phyloP scores from a whole-genome alignment of 495 filamentous ascomycete species.

The Sabuloglossum arenarium region DNA sequence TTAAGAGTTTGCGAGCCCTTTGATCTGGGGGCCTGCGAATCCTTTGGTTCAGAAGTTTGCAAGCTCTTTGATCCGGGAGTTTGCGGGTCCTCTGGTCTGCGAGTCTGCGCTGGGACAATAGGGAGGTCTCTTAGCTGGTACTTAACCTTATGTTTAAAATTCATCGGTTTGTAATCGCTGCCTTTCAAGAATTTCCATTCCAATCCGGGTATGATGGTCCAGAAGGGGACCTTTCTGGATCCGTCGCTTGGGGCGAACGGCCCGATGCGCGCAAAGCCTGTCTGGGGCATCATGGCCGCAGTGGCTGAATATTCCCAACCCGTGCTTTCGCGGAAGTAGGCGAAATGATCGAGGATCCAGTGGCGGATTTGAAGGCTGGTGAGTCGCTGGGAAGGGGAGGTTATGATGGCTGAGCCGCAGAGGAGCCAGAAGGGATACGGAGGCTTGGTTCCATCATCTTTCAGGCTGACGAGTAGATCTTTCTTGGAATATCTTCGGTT shows the following conservation, averaged over 20 bases:
- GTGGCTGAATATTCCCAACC: not conserved
- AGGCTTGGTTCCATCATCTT: not conserved
- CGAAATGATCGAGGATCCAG: not conserved
- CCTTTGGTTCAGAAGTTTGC: too few species aligned
- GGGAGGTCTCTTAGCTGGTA: too few species aligned
- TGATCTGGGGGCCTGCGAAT: too few species aligned
- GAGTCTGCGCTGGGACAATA: too few species aligned
- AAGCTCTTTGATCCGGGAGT: too few species aligned
- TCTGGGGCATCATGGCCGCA: not conserved
- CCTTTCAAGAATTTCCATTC: not conserved
- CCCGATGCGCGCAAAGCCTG: not conserved
- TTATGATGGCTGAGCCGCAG: not conserved
- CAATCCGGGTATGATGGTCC: not conserved
- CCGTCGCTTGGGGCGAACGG: too few species aligned
- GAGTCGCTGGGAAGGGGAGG: not conserved
- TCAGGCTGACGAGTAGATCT: not conserved
- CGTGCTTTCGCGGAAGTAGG: not conserved
- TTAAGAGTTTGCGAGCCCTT: too few species aligned
- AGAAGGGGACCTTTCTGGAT: too few species aligned
- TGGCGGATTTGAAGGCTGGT: not conserved
- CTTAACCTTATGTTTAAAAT: not conserved
- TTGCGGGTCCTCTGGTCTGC: too few species aligned
- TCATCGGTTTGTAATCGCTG: not conserved
- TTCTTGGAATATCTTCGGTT: not conserved
- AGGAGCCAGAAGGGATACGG: not conserved